Evolutionary conservation across 1,139 yeast species (phyloP).

Genomic region (Candida smagusa): DNA sequence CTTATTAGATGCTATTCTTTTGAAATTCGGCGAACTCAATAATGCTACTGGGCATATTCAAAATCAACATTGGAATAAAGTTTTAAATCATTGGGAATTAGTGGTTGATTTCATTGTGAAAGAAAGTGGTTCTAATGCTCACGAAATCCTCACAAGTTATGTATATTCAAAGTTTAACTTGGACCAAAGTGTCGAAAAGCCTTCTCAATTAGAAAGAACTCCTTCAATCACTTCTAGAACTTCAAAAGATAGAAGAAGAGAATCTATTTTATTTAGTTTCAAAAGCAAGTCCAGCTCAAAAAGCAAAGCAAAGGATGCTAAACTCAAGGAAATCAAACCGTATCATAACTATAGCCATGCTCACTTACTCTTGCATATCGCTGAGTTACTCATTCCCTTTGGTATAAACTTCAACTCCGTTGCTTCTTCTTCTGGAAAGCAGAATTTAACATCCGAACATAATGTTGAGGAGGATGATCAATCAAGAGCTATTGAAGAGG

Average conservation of each 20-base stretch:
- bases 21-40: constrained; percentile 28
- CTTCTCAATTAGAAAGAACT: constrained; percentile 6
- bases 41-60: constrained; percentile 25
- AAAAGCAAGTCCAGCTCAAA: constrained; percentile 23
- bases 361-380: constrained; percentile 26
- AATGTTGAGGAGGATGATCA: constrained; percentile 9
- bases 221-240: constrained; percentile 5
- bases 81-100: constrained; percentile 28
- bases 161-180: constrained; percentile 29
- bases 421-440: constrained; percentile 10
- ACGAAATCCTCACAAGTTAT: constrained; percentile 35
- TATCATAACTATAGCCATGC: constrained; percentile 27
- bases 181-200: constrained; percentile 6
- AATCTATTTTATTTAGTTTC: constrained; percentile 27
- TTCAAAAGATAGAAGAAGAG: constrained; percentile 19
- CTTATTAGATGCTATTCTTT: constrained; percentile 31
- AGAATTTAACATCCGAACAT: background rate
- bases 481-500: constrained; percentile 17
- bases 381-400: constrained; percentile 35
- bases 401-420: constrained; percentile 34
- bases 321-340: constrained; percentile 21
- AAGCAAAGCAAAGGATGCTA: constrained; percentile 17
- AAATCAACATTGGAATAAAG: constrained; percentile 33
- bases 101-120: constrained; percentile 32
- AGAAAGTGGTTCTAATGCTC: constrained; percentile 40